Evolutionary conservation across 495 filamentous ascomycete genomes (phyloP).

Genomic region (Penicillium paradoxum): DNA sequence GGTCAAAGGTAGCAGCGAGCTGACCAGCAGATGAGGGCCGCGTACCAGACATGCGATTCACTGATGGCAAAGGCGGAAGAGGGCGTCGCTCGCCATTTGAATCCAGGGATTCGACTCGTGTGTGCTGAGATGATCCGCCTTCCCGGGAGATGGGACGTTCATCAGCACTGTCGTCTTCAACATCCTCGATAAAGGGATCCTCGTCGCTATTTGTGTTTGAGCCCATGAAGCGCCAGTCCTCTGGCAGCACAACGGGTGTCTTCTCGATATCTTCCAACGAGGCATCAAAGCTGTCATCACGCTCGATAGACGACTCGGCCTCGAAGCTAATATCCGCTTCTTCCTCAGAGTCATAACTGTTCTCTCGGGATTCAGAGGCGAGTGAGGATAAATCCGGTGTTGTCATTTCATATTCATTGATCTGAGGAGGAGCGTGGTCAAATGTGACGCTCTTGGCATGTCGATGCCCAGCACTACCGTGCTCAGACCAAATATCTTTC

Average conservation of each 20-base stretch:
- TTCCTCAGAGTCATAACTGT: slow-evolving; percentile 84
- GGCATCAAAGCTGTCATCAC: slow-evolving; percentile 89
- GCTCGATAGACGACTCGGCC: slow-evolving; percentile 58
- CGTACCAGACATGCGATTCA: slow-evolving; percentile 30
- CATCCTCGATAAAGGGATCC: slow-evolving; percentile 60
- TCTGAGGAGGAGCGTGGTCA: slow-evolving; percentile 84
- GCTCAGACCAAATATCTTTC: slow-evolving; percentile 62
- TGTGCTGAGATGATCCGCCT: slow-evolving; percentile 27
- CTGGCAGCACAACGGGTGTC: slow-evolving; percentile 92
- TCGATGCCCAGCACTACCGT: slow-evolving; percentile 58
- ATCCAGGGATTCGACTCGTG: slow-evolving; percentile 59
- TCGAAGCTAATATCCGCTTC: slow-evolving; percentile 69
- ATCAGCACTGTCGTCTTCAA: slow-evolving; percentile 58
- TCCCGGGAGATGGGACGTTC: slow-evolving; percentile 37
- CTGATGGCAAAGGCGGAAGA: slow-evolving; percentile 66
- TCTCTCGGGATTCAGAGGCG: slow-evolving; percentile 80
- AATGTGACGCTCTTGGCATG: slow-evolving; percentile 96
- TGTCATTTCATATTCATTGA: slow-evolving; percentile 97
- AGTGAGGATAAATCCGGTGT: slow-evolving; percentile 90
- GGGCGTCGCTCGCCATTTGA: slow-evolving; percentile 72
- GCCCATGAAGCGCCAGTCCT: slow-evolving; percentile 86
- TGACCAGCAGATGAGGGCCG: slow-evolving; percentile 43
- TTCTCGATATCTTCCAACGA: slow-evolving; percentile 93
- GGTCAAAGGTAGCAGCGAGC: slow-evolving; percentile 59
- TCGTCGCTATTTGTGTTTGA: slow-evolving; percentile 57